Evolutionary conservation across 495 filamentous ascomycete genomes (phyloP).

Genomic region (Neurospora sp.): DNA sequence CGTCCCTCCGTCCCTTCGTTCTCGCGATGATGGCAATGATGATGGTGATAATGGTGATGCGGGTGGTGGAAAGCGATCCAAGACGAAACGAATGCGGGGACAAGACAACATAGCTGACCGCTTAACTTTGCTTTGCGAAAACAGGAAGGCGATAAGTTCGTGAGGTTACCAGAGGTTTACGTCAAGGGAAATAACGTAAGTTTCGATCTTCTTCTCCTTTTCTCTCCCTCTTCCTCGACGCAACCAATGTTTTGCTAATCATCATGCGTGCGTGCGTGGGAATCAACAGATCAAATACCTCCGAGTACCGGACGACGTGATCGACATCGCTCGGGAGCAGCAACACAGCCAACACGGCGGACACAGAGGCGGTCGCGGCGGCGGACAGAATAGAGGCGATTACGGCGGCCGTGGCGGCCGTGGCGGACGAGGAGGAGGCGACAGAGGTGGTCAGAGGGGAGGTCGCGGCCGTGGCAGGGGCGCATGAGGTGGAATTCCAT

Average conservation of each 20-base stretch:
- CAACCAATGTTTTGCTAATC: neutral
- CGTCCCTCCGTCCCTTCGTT: neutral
- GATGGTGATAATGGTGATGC: neutral
- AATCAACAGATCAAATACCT: conserved; percentile 86
- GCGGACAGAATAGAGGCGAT: conserved; percentile 52
- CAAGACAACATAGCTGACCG: neutral
- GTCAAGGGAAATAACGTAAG: conserved; percentile 92
- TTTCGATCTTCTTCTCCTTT: neutral
- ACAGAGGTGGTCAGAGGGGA: conserved; percentile 30
- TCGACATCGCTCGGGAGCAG: conserved; percentile 88
- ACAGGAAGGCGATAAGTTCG: conserved; percentile 85
- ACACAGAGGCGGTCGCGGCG: conserved; percentile 60
- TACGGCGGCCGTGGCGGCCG: conserved; percentile 46
- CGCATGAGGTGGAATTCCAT: conserved; percentile 5
- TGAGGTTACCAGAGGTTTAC: conserved; percentile 83
- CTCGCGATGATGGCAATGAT: neutral
- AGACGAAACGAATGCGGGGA: neutral
- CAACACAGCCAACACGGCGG: conserved; percentile 53
- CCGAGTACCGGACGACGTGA: conserved; percentile 87
- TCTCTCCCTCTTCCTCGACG: neutral
- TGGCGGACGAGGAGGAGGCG: conserved; percentile 40
- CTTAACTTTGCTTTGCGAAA: neutral
- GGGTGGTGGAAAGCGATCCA: neutral
- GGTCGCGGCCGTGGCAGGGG: conserved; percentile 36
- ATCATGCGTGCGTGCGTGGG: too few species aligned